phyloP scores from a whole-genome alignment of 805 yeast species.

The Pichia sporocuriosa region DNA sequence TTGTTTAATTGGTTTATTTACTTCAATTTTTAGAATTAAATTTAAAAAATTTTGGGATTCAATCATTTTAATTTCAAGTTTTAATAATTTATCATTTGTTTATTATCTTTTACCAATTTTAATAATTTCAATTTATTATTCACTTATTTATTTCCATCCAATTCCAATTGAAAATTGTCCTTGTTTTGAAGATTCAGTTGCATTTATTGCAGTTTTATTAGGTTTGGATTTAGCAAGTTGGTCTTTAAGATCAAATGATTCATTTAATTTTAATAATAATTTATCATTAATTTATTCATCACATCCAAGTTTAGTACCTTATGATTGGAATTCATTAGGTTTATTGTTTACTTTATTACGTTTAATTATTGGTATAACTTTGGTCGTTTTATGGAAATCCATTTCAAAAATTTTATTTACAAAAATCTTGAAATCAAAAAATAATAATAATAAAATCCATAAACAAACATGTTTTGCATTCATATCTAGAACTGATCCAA shows the following conservation, averaged over 20 bases:
- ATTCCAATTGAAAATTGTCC: constrained; percentile 92
- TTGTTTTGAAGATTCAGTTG: constrained; percentile 91
- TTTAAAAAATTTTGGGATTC: constrained; percentile 40
- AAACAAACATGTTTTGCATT: constrained; percentile 38
- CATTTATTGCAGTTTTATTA: constrained; percentile 79
- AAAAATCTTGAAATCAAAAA: not conserved
- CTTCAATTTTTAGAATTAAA: constrained; percentile 41
- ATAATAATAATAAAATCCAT: not conserved
- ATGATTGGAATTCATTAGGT: constrained; percentile 32
- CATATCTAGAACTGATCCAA: constrained; percentile 62
- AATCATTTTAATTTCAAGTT: too few relatives aligned
- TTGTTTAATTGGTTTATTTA: constrained; percentile 47
- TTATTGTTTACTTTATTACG: constrained; percentile 37
- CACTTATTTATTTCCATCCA: constrained; percentile 61
- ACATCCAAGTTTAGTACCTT: not conserved
- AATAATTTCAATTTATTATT: constrained; percentile 36
- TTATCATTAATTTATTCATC: too few relatives aligned
- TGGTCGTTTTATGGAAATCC: constrained; percentile 69
- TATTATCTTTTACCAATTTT: constrained; percentile 27
- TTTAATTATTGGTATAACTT: constrained; percentile 50
- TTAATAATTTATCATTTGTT: too few relatives aligned
- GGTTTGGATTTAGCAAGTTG: constrained; percentile 69
- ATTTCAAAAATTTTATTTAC: constrained; percentile 59
- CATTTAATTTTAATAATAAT: not conserved
- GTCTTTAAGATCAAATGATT: constrained; percentile 26